Evolutionary conservation across 169 alveolate genomes (phyloP).

Genomic region (Plasmodium falciparum): DNA sequence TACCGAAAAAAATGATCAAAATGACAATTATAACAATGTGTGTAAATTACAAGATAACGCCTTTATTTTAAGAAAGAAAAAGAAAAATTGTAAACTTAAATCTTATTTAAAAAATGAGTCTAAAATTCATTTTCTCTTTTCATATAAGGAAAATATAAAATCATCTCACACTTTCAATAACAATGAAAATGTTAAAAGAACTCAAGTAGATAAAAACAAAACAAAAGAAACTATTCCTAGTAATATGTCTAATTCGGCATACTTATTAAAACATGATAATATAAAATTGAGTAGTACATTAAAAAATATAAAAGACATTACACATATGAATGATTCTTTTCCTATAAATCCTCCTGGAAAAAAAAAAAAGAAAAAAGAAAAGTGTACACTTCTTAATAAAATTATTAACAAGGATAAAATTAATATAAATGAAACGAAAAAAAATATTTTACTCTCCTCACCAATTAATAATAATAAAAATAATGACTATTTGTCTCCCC

Average conservation of each 20-base stretch:
- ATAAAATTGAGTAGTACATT: background rate
- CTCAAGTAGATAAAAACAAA: constrained; percentile 1
- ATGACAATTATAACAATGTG: background rate
- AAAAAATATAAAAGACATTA: background rate
- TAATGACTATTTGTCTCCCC: no score
- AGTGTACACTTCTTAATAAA: constrained; percentile 39
- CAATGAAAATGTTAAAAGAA: constrained; percentile 3
- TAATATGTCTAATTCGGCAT: background rate
- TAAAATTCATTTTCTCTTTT: constrained; percentile 29
- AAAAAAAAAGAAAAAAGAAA: constrained; percentile 52
- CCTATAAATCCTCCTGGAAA: constrained; percentile 34
- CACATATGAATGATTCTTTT: background rate
- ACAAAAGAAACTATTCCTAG: background rate
- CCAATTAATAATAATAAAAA: no score
- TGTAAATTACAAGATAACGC: no score
- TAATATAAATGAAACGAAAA: no score
- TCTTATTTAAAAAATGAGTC: constrained; percentile 73
- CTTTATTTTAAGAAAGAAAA: background rate
- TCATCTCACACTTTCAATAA: constrained; percentile 1
- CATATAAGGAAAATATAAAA: constrained; percentile 17
- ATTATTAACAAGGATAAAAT: background rate
- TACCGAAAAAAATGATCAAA: background rate
- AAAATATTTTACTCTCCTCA: no score
- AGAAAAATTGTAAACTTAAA: constrained; percentile 51
- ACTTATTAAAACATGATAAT: background rate